Base-by-base conservation (phyloP, 352 stramenopile species). In the Globisporangium iwayamae region DNA sequence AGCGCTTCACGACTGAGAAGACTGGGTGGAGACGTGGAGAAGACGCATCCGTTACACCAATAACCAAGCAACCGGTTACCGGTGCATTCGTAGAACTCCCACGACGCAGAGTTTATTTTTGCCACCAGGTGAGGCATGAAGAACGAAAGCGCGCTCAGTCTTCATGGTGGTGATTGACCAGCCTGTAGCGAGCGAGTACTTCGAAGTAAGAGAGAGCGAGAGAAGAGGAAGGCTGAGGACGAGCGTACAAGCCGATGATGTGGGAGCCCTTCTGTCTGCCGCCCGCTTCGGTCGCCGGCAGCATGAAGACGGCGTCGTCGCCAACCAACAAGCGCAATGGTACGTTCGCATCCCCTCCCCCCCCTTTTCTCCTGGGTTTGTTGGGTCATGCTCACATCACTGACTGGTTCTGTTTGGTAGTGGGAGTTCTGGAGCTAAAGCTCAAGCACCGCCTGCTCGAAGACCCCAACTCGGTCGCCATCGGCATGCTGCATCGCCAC, bases 401-500 rank as follows among this genome's bases (percentile, higher is more conserved):
- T 32, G 25, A 38, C 8, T 51, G 30, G 0, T 38, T 55, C n/a
- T 48, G 5, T 11, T 32, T 58, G 22, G 51, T 14, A 89, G 81
- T 76, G 0, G 81, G 79, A 1, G 64, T 90, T 3, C 69, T 90
- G 47, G 81, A 90, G 56, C 75, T 87, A 55, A 89, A 89, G 69
- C 86, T 90, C 69, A 84, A 81, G 67, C 72, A 87, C 39, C 77
- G 81, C 8, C 71, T 90, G 43, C 70, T 82, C 20, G 64, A 68
- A 53, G 79, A 90, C 36, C 69, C 70, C 16, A 68, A 70, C 18
- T 68, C 81, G 13, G 72, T 89, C 14, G 79, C 81, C 0, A 76
- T 90, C 51, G 79, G 79, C 3, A 70, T 70, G 16, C 28, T 84
- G 36, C 71, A 72, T 45, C 56, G 43, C 16, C 38, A 53, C 18